Base-by-base conservation (phyloP, 345 rosid genomes). In the Sonneratia alba region DNA sequence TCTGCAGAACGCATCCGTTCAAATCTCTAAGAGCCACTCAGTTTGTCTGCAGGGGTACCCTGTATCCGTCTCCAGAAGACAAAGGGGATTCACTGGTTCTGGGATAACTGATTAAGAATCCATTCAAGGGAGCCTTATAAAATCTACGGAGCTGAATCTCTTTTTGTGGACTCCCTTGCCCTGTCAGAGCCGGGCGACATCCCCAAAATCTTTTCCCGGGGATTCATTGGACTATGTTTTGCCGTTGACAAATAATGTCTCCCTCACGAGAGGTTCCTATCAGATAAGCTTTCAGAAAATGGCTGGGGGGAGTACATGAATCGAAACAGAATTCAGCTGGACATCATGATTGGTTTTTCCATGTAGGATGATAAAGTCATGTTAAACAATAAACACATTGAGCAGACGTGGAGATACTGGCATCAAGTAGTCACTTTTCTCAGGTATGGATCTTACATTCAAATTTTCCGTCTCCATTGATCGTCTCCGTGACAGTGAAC, bases 361-460 rank as follows among this genome's bases (percentile, higher is more conserved):
- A 56, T 37, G 69, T 48, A 49, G 67, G 69, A n/a, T 72, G 6
- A 22, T 47, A 67, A 47, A 64, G 43, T 51, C 73, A 51, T 71
- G 79, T 68, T 59, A 42, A 16, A 43, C 32, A 18, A 13, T 19
- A 69, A 51, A 27, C 32, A 1, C 32, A 27, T 27, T 27, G 32
- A 13, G 15, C 36, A 32, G 32, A 70, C 80, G 84, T 84, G 87
- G 85, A 76, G 32, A n/a, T 8, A 27, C 47, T 66, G 49, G 16
- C 19, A 45, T 56, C 57, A 36, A 19, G 38, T 13, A 48, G 59
- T 32, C 38, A 16, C 56, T 32, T 27, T 22, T 24, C 49, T n/a
- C 24, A 6, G 6, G 6, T 51, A 18, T 27, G 21, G 36, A 22
- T 14, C 36, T 18, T 3, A 13, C 27, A 15, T 45, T 34, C 16